Conservation (phyloP, 2,329 filamentous ascomycete species). For the Bipolaris oryzae region DNA sequence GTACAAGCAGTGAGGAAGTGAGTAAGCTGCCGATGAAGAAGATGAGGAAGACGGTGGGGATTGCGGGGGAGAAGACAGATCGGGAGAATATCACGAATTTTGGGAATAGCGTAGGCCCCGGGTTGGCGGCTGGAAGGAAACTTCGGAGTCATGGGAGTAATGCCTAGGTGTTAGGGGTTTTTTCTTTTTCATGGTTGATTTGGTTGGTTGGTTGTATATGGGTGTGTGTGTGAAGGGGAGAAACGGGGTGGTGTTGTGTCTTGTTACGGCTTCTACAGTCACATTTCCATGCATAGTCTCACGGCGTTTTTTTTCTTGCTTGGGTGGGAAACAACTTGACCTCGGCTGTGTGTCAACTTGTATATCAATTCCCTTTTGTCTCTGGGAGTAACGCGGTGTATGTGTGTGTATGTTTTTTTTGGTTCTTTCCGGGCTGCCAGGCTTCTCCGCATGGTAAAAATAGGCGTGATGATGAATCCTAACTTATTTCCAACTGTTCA, state of each 20-base stretch:
- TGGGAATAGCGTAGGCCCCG: constrained; percentile 48
- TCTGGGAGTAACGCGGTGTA: not conserved
- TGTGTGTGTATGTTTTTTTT: no score
- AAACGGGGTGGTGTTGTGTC: not conserved
- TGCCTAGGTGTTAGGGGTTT: not conserved
- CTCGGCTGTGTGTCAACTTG: not conserved
- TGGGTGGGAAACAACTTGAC: not conserved
- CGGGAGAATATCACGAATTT: constrained; percentile 52
- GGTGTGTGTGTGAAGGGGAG: not conserved
- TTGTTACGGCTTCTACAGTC: not conserved
- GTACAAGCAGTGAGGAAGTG: constrained; percentile 39
- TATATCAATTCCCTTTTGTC: not conserved
- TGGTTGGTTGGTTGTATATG: not conserved
- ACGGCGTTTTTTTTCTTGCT: not conserved
- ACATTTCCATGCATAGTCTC: not conserved
- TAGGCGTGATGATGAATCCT: no score
- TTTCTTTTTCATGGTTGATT: not conserved
- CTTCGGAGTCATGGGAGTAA: constrained; percentile 49
- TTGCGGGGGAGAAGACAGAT: constrained; percentile 47
- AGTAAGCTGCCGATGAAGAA: constrained; percentile 54
- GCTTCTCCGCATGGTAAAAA: no score
- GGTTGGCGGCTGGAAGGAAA: constrained; percentile 43
- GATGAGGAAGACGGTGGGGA: constrained; percentile 52
- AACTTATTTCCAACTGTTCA: no score
- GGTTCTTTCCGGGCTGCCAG: no score